Base-by-base conservation (phyloP, 2,329 filamentous ascomycete species). In the Elsinoe perseae region DNA sequence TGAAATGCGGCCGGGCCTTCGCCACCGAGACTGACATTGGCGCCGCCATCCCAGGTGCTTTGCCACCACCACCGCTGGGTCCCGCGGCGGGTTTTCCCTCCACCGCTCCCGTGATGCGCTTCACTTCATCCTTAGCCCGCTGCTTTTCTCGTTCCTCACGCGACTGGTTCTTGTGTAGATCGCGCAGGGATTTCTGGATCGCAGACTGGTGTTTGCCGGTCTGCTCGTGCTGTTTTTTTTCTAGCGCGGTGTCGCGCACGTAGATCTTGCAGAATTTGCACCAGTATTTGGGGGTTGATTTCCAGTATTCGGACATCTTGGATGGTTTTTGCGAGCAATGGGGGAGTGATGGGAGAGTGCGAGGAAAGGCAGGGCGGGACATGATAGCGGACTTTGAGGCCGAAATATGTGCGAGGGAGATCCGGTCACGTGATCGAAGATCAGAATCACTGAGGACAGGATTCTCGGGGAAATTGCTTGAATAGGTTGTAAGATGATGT, bases 231-330 rank as follows among this genome's bases (percentile, higher is more conserved):
- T 67, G 66, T 62, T 84, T 80, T 64, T 85, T 86, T 70, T 95
- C 91, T 71, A 96, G 83, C 63, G 89, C 85, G 20, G 91, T 96
- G 76, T 98, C 93, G 72, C 89, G 87, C 50, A 98, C 87, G 72
- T 84, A 97, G 68, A 81, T 82, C 68, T 83, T 82, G 80, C 93
- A 98, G 77, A 95, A 89, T 72, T 97, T 97, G 81, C 93, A 98
- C 90, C 91, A 97, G 75, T 95, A 95, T 69, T 86, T 92, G 4
- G 91, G 91, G 30, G 91, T 95, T 18, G 92, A 96, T 71, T 97
- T 97, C 93, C 93, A 97, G 74, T 95, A 95, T 78, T 97, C 93
- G 0, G 93, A 85, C 93, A 98, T 97, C 6, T 36, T 14, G 4
- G 12, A 6, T 36, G 12, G n/a, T 14, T 36, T 6, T 7, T 54